These are phyloP conservation scores for Beauveria varroae DNA, from an alignment of 2,329 filamentous ascomycete genomes.

Conservation along the genomic window DNA sequence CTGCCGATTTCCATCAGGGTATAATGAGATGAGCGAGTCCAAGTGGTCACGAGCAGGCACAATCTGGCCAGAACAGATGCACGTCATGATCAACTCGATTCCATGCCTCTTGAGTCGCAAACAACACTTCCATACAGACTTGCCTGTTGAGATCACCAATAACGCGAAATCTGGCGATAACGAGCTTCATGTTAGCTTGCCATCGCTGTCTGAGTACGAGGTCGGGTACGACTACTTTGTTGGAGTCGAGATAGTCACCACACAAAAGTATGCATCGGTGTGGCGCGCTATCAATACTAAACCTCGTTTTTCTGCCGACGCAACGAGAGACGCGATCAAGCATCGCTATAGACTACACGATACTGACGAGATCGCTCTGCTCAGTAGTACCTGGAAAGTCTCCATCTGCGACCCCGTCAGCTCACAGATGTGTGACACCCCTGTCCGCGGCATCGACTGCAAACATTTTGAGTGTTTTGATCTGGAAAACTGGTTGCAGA, in stretches of 20 bases:
- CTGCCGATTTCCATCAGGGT: not conserved
- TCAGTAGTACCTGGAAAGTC: constrained; percentile 4
- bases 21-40: not conserved
- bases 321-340: not conserved
- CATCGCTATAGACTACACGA: not conserved
- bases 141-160: not conserved
- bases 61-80: constrained; percentile 3
- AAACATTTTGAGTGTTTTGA: constrained; percentile 25
- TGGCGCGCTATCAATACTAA: not conserved
- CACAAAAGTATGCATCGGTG: not conserved
- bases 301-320: not conserved
- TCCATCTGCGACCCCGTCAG: constrained; percentile 3
- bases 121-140: constrained; percentile 7
- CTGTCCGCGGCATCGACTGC: constrained; percentile 4
- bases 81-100: not conserved
- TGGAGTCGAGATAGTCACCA: constrained; percentile 2
- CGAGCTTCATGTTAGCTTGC: constrained; percentile 4
- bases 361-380: not conserved
- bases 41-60: not conserved
- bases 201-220: not conserved
- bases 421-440: not conserved
- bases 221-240: not conserved
- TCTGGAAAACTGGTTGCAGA: constrained; percentile 30
- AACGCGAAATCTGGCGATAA: not conserved
- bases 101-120: constrained; percentile 5